A percentile compares a stretch with the other conserved stretches of the same genome.
These are phyloP conservation scores for Cyclotella baltica DNA, from an alignment of 108 stramenopile genomes.

Conservation along the genomic window DNA sequence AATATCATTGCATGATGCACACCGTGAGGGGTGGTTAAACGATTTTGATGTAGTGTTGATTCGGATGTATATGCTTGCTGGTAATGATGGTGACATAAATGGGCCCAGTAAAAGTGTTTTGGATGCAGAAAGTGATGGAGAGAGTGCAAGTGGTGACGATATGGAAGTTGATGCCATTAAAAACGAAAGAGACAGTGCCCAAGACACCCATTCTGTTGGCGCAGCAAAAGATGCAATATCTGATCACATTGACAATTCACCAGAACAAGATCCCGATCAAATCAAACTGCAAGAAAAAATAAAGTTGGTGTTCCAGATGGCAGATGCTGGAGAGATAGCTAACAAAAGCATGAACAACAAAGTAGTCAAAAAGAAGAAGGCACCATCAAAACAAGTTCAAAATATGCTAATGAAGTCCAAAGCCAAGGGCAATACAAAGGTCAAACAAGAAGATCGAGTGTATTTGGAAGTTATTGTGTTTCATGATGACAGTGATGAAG, in stretches of 20 bases:
- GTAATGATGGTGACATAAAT: background rate
- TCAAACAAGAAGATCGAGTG: slow-evolving; percentile 74
- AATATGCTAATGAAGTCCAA: slow-evolving; percentile 78
- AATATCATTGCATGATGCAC: slow-evolving; percentile 55
- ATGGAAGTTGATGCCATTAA: background rate
- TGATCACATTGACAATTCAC: background rate
- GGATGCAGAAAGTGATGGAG: slow-evolving; percentile 46
- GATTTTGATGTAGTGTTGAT: slow-evolving; percentile 53
- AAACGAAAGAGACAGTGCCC: background rate
- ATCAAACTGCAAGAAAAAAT: slow-evolving; percentile 15
- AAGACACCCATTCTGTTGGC: background rate
- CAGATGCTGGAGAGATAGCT: background rate
- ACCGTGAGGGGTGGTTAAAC: slow-evolving; percentile 40
- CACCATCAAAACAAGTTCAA: slow-evolving; percentile 73
- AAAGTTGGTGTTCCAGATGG: slow-evolving; percentile 20
- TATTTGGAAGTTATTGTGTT: slow-evolving; percentile 68
- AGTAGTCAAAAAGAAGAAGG: slow-evolving; percentile 58
- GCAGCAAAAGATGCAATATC: background rate
- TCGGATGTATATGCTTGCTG: slow-evolving; percentile 28
- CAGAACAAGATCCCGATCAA: background rate
- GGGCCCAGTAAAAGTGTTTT: slow-evolving; percentile 44
- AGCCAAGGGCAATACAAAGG: slow-evolving; percentile 60
- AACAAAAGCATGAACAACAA: background rate
- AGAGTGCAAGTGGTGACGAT: background rate
- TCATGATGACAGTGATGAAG: slow-evolving; percentile 20